Evolutionary conservation across 257 asterid genomes (phyloP).

Genomic region (Nemophila menziesii): DNA sequence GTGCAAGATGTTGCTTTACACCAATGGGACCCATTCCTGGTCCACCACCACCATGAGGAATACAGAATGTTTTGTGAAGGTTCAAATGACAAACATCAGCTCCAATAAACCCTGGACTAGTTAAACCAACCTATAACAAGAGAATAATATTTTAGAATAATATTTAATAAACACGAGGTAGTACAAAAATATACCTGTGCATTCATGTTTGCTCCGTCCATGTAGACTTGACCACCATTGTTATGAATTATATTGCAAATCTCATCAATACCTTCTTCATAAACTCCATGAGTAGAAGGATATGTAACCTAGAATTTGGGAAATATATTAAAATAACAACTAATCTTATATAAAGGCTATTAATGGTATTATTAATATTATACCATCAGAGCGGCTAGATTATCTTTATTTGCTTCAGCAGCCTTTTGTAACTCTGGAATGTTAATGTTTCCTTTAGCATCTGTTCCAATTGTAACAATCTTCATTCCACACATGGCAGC

Average conservation of each 20-base stretch:
- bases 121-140: constrained; percentile 70
- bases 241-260: constrained; percentile 92
- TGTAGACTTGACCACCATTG: constrained; percentile 98
- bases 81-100: constrained; percentile 99
- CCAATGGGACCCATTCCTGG: constrained; percentile 99
- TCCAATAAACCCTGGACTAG: constrained; percentile 94
- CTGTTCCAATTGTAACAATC: constrained; percentile 94
- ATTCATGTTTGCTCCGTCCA: constrained; percentile 99
- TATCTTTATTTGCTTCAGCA: constrained; percentile 71
- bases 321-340: constrained; percentile 3
- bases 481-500: constrained; percentile 99
- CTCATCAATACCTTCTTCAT: constrained; percentile 96
- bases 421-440: constrained; percentile 78
- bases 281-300: constrained; percentile 99
- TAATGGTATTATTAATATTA: too few species aligned
- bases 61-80: constrained; percentile 95
- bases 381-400: constrained; percentile 93
- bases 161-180: background rate
- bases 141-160: background rate
- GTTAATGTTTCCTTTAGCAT: constrained; percentile 96
- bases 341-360: constrained; percentile 1
- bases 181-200: constrained; percentile 62
- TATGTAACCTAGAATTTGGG: constrained; percentile 63
- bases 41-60: constrained; percentile 99
- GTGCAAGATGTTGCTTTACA: constrained; percentile 88